Percentiles rank a stretch among this genome's conserved stretches.
These are phyloP conservation scores for Stephanocyclus meneghinianus DNA, from an alignment of 352 stramenopile species.

Conservation along the genomic window DNA sequence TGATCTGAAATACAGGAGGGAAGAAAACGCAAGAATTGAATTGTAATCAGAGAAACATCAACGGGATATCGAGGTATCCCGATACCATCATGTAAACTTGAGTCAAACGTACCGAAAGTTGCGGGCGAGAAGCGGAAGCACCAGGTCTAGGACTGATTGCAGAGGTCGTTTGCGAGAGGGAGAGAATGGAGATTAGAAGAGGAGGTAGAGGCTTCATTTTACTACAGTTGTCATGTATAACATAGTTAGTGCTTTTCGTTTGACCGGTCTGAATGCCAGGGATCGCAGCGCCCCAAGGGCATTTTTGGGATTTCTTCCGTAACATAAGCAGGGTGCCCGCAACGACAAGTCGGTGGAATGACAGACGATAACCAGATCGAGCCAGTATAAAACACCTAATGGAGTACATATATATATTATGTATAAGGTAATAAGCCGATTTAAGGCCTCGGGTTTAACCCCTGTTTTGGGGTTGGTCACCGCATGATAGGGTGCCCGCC, in stretches of 20 bases:
- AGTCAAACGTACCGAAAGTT: constrained; percentile 21
- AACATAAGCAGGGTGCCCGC: background rate
- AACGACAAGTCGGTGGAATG: background rate
- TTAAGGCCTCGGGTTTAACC: no score
- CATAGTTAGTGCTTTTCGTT: background rate
- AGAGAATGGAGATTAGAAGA: background rate
- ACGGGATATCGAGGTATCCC: background rate
- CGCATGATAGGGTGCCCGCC: no score
- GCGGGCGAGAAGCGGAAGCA: constrained; percentile 6
- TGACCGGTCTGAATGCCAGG: no score
- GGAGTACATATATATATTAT: no score
- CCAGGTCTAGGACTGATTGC: background rate
- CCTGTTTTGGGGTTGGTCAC: no score
- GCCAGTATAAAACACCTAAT: no score
- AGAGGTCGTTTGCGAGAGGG: background rate
- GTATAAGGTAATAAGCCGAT: no score
- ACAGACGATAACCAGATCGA: no score
- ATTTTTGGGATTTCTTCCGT: background rate
- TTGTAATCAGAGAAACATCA: background rate
- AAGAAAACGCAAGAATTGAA: background rate
- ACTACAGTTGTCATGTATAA: background rate
- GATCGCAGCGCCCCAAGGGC: no score
- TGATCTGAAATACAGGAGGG: constrained; percentile 54
- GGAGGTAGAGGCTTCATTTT: constrained; percentile 19
- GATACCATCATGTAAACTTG: background rate